These are phyloP conservation scores for Epichloe sp. DNA, from an alignment of 2,329 filamentous ascomycete species.

Conservation along the genomic window DNA sequence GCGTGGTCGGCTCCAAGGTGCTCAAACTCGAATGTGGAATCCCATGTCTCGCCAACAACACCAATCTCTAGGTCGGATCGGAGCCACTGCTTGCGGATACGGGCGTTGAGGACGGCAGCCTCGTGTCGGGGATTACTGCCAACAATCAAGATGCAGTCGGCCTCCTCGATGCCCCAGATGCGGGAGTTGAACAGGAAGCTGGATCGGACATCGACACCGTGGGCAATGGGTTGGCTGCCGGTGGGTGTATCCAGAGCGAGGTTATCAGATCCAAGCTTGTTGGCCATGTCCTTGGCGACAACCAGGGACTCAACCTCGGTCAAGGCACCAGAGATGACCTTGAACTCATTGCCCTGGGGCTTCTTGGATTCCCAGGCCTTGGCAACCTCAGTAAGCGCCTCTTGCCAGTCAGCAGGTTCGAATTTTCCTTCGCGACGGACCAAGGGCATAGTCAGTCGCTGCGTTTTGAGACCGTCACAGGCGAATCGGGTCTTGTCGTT, in stretches of 20 bases:
- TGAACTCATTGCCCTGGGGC: conserved; percentile 88
- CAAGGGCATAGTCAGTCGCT: conserved; percentile 84
- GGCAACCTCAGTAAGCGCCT: conserved; percentile 78
- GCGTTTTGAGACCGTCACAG: conserved; percentile 91
- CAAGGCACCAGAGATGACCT: conserved; percentile 82
- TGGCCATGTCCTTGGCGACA: conserved; percentile 92
- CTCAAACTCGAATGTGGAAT: conserved; percentile 92
- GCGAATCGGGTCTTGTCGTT: conserved; percentile 97
- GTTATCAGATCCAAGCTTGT: conserved; percentile 93
- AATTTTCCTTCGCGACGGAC: conserved; percentile 84
- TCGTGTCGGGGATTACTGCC: conserved; percentile 94
- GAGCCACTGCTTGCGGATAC: conserved; percentile 96
- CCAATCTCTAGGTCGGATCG: conserved; percentile 88
- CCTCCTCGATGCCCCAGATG: conserved; percentile 87
- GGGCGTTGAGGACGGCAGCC: conserved; percentile 86
- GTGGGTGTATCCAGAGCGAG: conserved; percentile 81
- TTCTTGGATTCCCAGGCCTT: conserved; percentile 67
- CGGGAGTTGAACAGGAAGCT: conserved; percentile 97
- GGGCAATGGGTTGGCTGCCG: conserved; percentile 71
- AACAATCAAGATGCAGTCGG: conserved; percentile 81
- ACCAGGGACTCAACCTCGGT: conserved; percentile 88
- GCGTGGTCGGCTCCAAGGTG: conserved; percentile 71
- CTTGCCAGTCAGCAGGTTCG: conserved; percentile 87
- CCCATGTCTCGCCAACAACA: conserved; percentile 78
- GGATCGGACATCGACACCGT: conserved; percentile 84